phyloP scores from a whole-genome alignment of 2,329 filamentous ascomycete species.

The Monosporascus sp. region DNA sequence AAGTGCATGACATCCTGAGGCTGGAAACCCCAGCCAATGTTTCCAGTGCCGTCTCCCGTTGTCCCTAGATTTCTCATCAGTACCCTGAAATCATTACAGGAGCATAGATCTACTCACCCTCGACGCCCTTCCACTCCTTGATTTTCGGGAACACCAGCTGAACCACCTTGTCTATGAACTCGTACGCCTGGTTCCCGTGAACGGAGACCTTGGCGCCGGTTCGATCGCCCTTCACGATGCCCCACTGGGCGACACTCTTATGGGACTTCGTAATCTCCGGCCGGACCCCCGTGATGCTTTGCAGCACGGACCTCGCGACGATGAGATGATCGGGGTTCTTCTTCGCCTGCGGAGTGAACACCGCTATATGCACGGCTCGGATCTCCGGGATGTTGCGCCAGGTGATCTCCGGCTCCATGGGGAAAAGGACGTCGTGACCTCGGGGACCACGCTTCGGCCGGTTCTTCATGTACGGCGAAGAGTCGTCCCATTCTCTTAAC shows the following conservation, averaged over 20 bases:
- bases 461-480: constrained; percentile 92
- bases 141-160: constrained; percentile 90
- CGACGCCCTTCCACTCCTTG: constrained; percentile 83
- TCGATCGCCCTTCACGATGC: constrained; percentile 63
- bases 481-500: constrained; percentile 80
- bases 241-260: constrained; percentile 69
- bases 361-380: constrained; percentile 74
- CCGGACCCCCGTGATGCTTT: constrained; percentile 76
- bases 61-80: constrained; percentile 28
- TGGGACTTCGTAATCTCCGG: constrained; percentile 65
- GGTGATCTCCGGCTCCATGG: constrained; percentile 67
- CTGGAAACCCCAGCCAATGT: constrained; percentile 76
- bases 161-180: constrained; percentile 86
- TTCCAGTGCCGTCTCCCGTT: constrained; percentile 83
- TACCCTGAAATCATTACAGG: constrained; percentile 1
- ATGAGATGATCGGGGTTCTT: constrained; percentile 71
- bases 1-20: constrained; percentile 75
- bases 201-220: constrained; percentile 74
- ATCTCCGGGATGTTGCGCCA: constrained; percentile 85
- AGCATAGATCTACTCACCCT: constrained; percentile 25
- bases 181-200: constrained; percentile 73
- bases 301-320: constrained; percentile 76
- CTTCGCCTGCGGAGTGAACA: constrained; percentile 63
- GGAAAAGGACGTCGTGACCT: constrained; percentile 65
- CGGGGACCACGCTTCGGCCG: constrained; percentile 78